Conservation (phyloP, 2,329 filamentous ascomycete species). For the Fusarium vanettenii region DNA sequence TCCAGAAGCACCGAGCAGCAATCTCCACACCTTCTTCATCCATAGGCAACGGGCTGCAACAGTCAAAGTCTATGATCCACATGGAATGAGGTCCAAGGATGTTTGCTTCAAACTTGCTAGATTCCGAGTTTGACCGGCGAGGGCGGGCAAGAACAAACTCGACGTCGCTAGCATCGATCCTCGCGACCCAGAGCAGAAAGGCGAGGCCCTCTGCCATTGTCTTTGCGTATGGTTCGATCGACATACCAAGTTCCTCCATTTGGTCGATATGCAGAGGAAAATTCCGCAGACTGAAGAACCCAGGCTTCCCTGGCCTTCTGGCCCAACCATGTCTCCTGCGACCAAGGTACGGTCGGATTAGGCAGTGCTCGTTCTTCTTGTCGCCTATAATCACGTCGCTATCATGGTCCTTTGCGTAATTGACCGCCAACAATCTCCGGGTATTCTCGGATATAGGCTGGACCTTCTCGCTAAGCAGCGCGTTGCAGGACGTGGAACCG, state of each 20-base stretch:
- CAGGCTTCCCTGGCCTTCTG: background rate
- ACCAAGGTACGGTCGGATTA: conserved; percentile 63
- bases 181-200: conserved; percentile 60
- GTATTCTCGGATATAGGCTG: conserved; percentile 23
- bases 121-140: background rate
- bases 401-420: conserved; percentile 24
- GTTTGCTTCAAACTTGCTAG: background rate
- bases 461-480: conserved; percentile 47
- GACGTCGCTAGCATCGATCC: conserved; percentile 64
- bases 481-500: conserved; percentile 38
- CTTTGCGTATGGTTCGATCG: conserved; percentile 49
- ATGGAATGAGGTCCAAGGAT: conserved; percentile 50
- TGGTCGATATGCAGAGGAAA: conserved; percentile 62
- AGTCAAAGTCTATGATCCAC: conserved; percentile 63
- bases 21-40: conserved; percentile 53
- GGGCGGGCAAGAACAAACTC: conserved; percentile 63
- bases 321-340: conserved; percentile 34
- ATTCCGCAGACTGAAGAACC: conserved; percentile 58
- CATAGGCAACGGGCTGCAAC: conserved; percentile 49
- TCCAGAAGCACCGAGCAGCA: conserved; percentile 57
- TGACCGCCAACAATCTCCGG: conserved; percentile 31
- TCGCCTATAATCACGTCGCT: conserved; percentile 28
- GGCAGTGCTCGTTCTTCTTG: conserved; percentile 56
- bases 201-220: conserved; percentile 63
- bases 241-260: conserved; percentile 56